Conservation (phyloP, 176 grass and related monocot species). For the Tuctoria greenei region DNA sequence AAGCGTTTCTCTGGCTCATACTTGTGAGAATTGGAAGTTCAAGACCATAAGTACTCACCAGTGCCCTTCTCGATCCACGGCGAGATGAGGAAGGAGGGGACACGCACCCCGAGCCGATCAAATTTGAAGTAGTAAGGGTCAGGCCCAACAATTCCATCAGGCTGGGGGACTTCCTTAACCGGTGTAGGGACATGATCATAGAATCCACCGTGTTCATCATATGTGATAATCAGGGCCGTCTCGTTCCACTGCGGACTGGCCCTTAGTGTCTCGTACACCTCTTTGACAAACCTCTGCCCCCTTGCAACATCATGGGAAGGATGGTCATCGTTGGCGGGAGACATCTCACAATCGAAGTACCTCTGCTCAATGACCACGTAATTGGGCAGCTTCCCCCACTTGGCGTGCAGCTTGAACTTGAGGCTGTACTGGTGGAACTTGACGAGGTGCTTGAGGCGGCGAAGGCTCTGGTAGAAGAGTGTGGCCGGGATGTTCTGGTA, state of each 20-base stretch:
- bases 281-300: conserved; percentile 82
- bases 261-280: conserved; percentile 82
- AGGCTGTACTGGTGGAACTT: conserved; percentile 91
- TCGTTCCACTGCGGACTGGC: conserved; percentile 95
- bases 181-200: conserved; percentile 95
- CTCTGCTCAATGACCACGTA: conserved; percentile 88
- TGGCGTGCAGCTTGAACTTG: conserved; percentile 82
- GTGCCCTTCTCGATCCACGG: conserved; percentile 80
- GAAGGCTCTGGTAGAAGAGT: conserved; percentile 87
- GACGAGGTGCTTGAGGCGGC: conserved; percentile 63
- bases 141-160: conserved; percentile 86
- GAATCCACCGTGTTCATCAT: conserved; percentile 95
- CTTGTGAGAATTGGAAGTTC: not conserved
- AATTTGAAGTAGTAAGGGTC: conserved; percentile 98
- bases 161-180: conserved; percentile 65
- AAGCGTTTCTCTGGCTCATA: not conserved
- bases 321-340: conserved; percentile 85
- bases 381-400: conserved; percentile 64
- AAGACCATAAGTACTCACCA: conserved; percentile 32
- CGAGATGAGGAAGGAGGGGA: conserved; percentile 76
- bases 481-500: conserved; percentile 92
- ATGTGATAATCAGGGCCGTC: conserved; percentile 72
- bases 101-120: conserved; percentile 75
- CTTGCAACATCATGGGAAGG: conserved; percentile 77
- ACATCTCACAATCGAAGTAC: conserved; percentile 77